These are phyloP conservation scores for Paecilomyces sp. DNA, from an alignment of 2,329 filamentous ascomycete genomes.

Conservation along the genomic window DNA sequence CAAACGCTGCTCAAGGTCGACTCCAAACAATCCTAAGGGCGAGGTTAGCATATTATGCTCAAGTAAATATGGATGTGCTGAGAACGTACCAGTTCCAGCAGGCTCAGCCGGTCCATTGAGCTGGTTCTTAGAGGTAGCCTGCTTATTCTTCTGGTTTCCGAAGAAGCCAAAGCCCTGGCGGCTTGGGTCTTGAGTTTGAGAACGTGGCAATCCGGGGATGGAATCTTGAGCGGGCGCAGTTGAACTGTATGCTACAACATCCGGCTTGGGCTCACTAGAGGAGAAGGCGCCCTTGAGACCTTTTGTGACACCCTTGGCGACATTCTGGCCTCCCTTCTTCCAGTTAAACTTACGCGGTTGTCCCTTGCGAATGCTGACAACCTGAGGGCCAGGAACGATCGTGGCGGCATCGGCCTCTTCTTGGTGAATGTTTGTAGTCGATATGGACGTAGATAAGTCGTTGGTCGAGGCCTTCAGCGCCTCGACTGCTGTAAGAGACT, in stretches of 20 bases:
- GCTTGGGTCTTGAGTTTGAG: slow-evolving; percentile 35
- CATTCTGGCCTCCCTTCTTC: slow-evolving; percentile 92
- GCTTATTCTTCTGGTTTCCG: slow-evolving; percentile 41
- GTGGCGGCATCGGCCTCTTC: slow-evolving; percentile 59
- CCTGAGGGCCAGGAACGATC: slow-evolving; percentile 69
- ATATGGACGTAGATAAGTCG: slow-evolving; percentile 51
- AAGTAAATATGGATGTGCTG: background rate
- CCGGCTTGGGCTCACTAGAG: slow-evolving; percentile 52
- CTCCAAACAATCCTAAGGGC: slow-evolving; percentile 65
- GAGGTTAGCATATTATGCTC: slow-evolving; percentile 1
- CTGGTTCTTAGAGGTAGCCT: slow-evolving; percentile 32
- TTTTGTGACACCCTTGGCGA: slow-evolving; percentile 90
- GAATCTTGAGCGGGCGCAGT: slow-evolving; percentile 34
- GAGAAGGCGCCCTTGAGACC: slow-evolving; percentile 88
- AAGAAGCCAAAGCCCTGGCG: slow-evolving; percentile 68
- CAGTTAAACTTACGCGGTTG: slow-evolving; percentile 97
- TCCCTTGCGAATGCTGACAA: slow-evolving; percentile 90
- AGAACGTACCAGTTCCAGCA: slow-evolving; percentile 30
- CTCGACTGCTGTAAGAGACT: slow-evolving; percentile 39
- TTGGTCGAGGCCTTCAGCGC: slow-evolving; percentile 36
- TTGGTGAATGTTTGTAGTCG: slow-evolving; percentile 49
- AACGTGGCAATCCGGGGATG: slow-evolving; percentile 24
- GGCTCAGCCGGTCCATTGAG: slow-evolving; percentile 36
- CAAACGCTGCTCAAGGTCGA: slow-evolving; percentile 76
- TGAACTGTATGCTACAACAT: slow-evolving; percentile 61